These are phyloP conservation scores for Iberis amara DNA, from an alignment of 441 rosid genomes.

Conservation along the genomic window DNA sequence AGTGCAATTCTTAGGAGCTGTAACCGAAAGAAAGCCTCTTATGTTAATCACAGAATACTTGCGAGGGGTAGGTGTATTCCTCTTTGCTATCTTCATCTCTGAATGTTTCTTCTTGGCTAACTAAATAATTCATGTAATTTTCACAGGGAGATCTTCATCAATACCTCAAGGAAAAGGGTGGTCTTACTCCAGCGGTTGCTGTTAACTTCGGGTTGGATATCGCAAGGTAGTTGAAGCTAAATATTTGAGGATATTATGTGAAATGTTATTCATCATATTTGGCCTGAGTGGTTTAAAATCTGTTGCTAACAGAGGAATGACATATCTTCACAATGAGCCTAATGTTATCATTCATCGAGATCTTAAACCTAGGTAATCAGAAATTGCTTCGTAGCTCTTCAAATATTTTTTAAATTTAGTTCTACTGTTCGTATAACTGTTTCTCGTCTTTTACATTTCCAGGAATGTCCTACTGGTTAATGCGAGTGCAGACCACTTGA, in stretches of 20 bases:
- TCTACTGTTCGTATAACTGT: background rate
- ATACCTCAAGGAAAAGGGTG: conserved; percentile 85
- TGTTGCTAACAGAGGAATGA: conserved; percentile 73
- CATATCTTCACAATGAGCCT: conserved; percentile 96
- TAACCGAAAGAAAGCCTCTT: conserved; percentile 94
- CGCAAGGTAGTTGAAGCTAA: conserved; percentile 51
- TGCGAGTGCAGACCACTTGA: conserved; percentile 87
- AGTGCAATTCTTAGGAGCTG: conserved; percentile 98
- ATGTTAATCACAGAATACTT: conserved; percentile 93
- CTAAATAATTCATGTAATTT: conserved; percentile 12
- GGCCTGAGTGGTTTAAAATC: conserved; percentile 6
- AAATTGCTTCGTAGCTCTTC: background rate
- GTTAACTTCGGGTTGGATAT: conserved; percentile 89
- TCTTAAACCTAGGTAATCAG: conserved; percentile 80
- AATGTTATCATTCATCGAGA: conserved; percentile 93
- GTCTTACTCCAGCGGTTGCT: conserved; percentile 79
- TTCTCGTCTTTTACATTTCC: conserved; percentile 22
- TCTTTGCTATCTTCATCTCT: conserved; percentile 14
- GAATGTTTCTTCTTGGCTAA: conserved; percentile 10
- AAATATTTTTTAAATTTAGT: conserved; percentile 5
- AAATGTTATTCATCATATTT: background rate
- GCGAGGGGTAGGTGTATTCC: conserved; percentile 63
- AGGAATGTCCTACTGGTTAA: conserved; percentile 98
- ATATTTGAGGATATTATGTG: background rate
- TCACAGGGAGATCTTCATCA: conserved; percentile 96